Conservation (phyloP, 305 asterid species). For the Fraxinus baroniana region DNA sequence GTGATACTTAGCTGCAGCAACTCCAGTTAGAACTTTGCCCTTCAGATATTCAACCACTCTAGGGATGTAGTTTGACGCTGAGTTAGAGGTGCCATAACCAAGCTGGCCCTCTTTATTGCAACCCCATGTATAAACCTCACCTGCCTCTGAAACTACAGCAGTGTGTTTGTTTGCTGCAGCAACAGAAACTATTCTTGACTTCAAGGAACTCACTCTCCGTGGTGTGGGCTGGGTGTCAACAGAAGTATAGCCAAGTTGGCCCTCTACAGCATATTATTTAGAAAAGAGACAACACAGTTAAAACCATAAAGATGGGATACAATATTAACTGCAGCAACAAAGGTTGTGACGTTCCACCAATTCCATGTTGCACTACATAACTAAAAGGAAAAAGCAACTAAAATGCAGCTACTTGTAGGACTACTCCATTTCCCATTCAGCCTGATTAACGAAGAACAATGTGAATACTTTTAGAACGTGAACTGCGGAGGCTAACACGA, state of each 20-base stretch:
- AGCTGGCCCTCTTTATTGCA: conserved; percentile 99
- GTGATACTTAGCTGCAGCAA: conserved; percentile 91
- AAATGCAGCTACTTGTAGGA: background rate
- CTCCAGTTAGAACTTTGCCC: conserved; percentile 68
- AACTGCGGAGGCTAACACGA: conserved; percentile 2
- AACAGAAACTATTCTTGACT: conserved; percentile 73
- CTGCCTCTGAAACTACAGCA: conserved; percentile 82
- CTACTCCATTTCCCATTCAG: conserved; percentile 13
- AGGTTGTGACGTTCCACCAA: conserved; percentile 3
- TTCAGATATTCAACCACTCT: conserved; percentile 89
- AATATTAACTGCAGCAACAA: conserved; percentile 21
- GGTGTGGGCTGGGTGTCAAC: conserved; percentile 98
- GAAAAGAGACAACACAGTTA: conserved; percentile 11
- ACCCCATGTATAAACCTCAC: conserved; percentile 98
- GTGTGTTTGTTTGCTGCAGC: conserved; percentile 99
- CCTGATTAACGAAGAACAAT: conserved; percentile 9
- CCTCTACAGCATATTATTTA: conserved; percentile 64
- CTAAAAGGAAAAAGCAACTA: conserved; percentile 13
- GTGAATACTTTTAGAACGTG: background rate
- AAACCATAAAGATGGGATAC: conserved; percentile 13
- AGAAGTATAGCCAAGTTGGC: conserved; percentile 99
- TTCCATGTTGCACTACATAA: conserved; percentile 18
- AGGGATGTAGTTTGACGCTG: conserved; percentile 92
- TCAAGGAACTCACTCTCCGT: conserved; percentile 84
- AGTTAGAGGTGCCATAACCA: conserved; percentile 96